phyloP scores from a whole-genome alignment of 345 rosid genomes.

The Camelina neglecta region DNA sequence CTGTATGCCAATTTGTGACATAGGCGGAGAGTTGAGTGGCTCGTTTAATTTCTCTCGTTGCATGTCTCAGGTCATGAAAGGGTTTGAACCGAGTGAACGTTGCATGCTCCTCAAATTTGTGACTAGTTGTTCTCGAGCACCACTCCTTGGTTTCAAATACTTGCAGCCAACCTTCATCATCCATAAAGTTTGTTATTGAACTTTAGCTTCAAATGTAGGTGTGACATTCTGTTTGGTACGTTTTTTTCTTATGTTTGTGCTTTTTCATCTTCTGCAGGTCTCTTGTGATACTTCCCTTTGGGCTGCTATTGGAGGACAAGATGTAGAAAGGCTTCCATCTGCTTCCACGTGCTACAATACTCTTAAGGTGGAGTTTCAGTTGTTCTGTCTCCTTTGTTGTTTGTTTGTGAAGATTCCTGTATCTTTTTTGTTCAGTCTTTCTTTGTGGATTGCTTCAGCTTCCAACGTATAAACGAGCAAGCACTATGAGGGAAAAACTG shows the following conservation, averaged over 20 bases:
- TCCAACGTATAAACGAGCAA: slow-evolving; percentile 87
- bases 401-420: slow-evolving; percentile 12
- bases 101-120: slow-evolving; percentile 97
- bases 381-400: slow-evolving; percentile 19
- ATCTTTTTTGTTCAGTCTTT: slow-evolving; percentile 26
- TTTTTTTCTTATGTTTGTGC: neutral
- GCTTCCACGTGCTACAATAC: slow-evolving; percentile 99
- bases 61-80: slow-evolving; percentile 72
- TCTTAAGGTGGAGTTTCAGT: slow-evolving; percentile 67
- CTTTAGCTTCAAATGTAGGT: neutral
- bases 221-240: slow-evolving; percentile 1
- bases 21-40: neutral
- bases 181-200: slow-evolving; percentile 68
- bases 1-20: neutral
- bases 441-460: slow-evolving; percentile 65
- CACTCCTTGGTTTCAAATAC: slow-evolving; percentile 92
- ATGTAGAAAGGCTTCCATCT: slow-evolving; percentile 96
- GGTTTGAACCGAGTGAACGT: slow-evolving; percentile 82
- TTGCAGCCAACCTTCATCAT: slow-evolving; percentile 92
- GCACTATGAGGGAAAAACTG: slow-evolving; percentile 90
- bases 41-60: slow-evolving; percentile 16
- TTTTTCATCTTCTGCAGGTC: slow-evolving; percentile 55
- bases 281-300: slow-evolving; percentile 86
- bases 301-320: slow-evolving; percentile 96
- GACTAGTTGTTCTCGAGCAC: slow-evolving; percentile 96